Evolutionary conservation across 2,329 filamentous ascomycete species (phyloP), one percentile per base, ranked within the genome.

Genomic region (Exophiala lecanii-corni): DNA sequence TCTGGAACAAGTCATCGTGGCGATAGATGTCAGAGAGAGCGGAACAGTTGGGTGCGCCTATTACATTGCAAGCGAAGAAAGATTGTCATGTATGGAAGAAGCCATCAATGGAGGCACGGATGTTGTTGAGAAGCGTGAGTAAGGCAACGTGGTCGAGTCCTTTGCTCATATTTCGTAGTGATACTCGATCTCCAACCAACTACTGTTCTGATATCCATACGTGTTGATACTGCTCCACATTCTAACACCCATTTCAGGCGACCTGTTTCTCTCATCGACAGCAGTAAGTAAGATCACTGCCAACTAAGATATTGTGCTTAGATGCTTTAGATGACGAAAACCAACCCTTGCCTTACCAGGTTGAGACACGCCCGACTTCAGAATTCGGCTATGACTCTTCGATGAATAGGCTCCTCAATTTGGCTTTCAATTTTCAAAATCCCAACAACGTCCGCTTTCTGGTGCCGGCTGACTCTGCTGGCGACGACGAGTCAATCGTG

Each of bases 41-140:
- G 80, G 77, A 1, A 81, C 75, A 0, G 72, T 95, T 13, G 91
- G 91, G 1, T 96, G 89, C 61, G 83, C 86, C 34, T 94, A 91
- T 59, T 95, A 91, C 59, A 70, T 82, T 35, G 80, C 82, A 4
- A 67, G 74, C 18, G 79, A 88, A 28, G 81, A 86, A 56, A 79
- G 73, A 25, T 64, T 96, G 3, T 83, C 78, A 45, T 72, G 95
- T 32, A 81, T 94, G 59, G 81, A 91, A 59, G 89, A 96, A 54
- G 72, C 77, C 12, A 12, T 6, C 6, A 71, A 79, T 53, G 83
- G 81, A 3, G 81, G 79, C n/a, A 61, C 78, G n/a, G 81, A 86
- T 25, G 68, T 82, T 9, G 68, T 84, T n/a, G 79, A 86, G 47
- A 79, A 74, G 3, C 54, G 71, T 72, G 47, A 35, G 62, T 23